Base-by-base conservation (phyloP, 2,329 filamentous ascomycete species). In the Fusarium veterinarium region DNA sequence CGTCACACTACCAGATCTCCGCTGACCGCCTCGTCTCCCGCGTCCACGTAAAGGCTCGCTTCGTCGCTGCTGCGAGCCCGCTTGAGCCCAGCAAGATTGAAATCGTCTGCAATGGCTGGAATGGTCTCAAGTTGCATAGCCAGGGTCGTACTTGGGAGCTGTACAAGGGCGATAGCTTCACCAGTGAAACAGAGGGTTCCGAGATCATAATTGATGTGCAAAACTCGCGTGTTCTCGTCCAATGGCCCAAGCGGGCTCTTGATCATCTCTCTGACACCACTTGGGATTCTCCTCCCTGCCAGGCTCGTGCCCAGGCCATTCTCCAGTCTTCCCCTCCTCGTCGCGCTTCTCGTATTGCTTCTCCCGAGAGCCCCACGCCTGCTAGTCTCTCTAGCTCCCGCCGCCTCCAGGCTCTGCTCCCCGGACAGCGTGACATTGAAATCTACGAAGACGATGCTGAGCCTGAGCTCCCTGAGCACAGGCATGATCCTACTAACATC, bases 191-290 rank as follows among this genome's bases (percentile, higher is more conserved):
- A 35, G 93, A 95, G 79, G 90, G 91, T 74, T 91, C 91, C 23
- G 95, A 97, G 78, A 95, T 99, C 81, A 97, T 99, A 91, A 85
- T 99, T 72, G 95, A 98, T 81, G 95, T 98, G 45, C 94, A 97
- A 78, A 95, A 97, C 80, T 92, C 95, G 60, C 93, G 96, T 71
- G 94, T 98, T 48, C 87, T 97, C 81, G 86, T 99, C 70, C 90
- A 92, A 79, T 98, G 96, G 95, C 96, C 96, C 48, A 89, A 83
- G 82, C 86, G 79, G 83, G 77, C 81, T 85, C 78, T 83, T 77
- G 88, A 84, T 31, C 84, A 85, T 69, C 83, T 89, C 69, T 91
- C 90, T 14, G 91, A 93, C 73, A 91, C 90, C n/a, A 90, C 87
- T 16, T 95, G 92, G 87, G 93, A 95, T 77, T 83, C 91, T 80